phyloP scores from a whole-genome alignment of 2,329 filamentous ascomycete genomes.

The Colletotrichum costaricense region DNA sequence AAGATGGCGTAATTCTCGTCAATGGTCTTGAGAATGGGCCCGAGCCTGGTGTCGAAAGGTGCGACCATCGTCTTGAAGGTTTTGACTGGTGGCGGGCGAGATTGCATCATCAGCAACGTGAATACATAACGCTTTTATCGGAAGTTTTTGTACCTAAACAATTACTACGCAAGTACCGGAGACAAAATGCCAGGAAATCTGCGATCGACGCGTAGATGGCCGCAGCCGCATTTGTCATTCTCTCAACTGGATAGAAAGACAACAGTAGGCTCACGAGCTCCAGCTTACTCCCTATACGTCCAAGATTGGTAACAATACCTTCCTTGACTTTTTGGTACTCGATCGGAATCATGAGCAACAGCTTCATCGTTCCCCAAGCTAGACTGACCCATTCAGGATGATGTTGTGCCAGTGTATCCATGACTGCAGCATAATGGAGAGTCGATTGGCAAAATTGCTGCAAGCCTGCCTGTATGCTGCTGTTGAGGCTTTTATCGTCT shows the following conservation, averaged over 20 bases:
- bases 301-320: neutral
- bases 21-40: neutral
- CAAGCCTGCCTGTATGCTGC: neutral
- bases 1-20: neutral
- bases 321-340: neutral
- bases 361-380: neutral
- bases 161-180: neutral
- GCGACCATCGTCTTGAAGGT: neutral
- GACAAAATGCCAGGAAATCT: neutral
- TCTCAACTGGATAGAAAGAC: neutral
- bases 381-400: neutral
- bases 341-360: accelerated
- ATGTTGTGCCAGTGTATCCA: neutral
- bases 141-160: neutral
- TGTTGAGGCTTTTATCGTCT: accelerated
- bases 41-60: neutral
- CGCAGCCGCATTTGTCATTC: neutral
- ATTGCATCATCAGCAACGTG: neutral
- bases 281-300: accelerated
- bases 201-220: neutral
- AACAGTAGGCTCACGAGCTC: neutral
- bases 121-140: neutral
- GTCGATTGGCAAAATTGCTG: neutral
- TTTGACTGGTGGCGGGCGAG: neutral
- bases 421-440: neutral